Evolutionary conservation across 2,329 filamentous ascomycete species (phyloP).

Genomic region (Hypomyces rosellus): DNA sequence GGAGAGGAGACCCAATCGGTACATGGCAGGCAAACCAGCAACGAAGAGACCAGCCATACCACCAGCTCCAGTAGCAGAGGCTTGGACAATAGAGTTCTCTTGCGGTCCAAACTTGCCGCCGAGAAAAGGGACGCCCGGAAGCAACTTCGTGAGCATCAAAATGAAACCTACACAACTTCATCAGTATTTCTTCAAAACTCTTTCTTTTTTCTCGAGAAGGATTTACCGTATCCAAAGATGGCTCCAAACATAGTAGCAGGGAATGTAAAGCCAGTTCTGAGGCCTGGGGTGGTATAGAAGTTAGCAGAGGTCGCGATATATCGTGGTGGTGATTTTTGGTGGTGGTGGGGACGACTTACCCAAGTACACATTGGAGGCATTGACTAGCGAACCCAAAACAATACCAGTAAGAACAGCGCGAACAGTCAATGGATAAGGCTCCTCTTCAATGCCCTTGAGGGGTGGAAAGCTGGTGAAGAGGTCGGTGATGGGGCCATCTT

Average conservation of each 20-base stretch:
- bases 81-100: conserved; percentile 58
- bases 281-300: conserved; percentile 23
- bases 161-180: conserved; percentile 34
- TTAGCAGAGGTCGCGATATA: no score
- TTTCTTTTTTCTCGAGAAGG: neutral
- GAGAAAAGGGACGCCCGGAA: conserved; percentile 44
- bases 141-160: conserved; percentile 43
- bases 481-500: conserved; percentile 27
- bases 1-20: conserved; percentile 46
- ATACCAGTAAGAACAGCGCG: conserved; percentile 51
- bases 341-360: conserved; percentile 28
- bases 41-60: conserved; percentile 53
- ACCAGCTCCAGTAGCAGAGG: conserved; percentile 52
- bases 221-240: conserved; percentile 48
- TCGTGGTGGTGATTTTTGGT: no score
- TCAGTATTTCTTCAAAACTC: neutral
- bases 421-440: conserved; percentile 45
- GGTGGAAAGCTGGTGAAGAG: conserved; percentile 37
- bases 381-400: conserved; percentile 52
- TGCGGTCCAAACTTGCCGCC: conserved; percentile 52
- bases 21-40: conserved; percentile 54
- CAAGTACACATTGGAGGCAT: conserved; percentile 57
- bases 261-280: conserved; percentile 48
- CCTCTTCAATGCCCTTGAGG: conserved; percentile 35
- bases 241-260: conserved; percentile 44